Base-by-base conservation (phyloP, 495 filamentous ascomycete species). In the Usnea hakonensis region DNA sequence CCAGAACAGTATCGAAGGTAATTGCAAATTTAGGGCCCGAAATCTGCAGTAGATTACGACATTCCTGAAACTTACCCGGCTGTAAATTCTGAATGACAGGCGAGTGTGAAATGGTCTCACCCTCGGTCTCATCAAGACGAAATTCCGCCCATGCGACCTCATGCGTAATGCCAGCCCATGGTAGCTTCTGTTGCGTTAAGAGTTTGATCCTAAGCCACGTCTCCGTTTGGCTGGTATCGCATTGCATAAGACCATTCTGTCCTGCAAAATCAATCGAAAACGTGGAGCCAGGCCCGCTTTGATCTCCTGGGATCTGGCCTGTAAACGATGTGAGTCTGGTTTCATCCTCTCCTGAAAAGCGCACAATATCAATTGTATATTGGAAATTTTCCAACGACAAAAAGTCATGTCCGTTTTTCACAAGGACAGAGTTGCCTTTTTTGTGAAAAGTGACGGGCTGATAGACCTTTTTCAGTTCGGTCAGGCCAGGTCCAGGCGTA, bases 381-480 rank as follows among this genome's bases (percentile, higher is more conserved):
- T 44, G 41, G 14, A 57, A 30, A 21, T 55, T 28, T 7, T 30
- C 54, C 16, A 86, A 67, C 0, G 66, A 74, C 38, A 74, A 53
- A 68, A 85, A 86, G 67, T 85, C 76, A 66, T 81, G 78, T 11
- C 72, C 67, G 56, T 85, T 86, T 13, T 77, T 62, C 10, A 86
- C 61, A 17, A 54, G 44, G 17, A 67, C 53, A 16, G 0, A 65
- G 55, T 23, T 75, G 43, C 44, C 68, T 33, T 50, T 70, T 41
- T 21, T 69, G 63, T 9, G 48, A 23, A 67, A 33, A 5, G 58
- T 67, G n/a, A 86, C 73, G 0, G 85, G 85, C 55, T 84, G 75
- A 52, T 85, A 75, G 13, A 77, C 81, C 68, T 86, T 87, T 62
- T 84, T 83, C 26, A 81, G 78, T 70, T 89, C 86, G 13, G 76